Percentiles rank a stretch among this genome's conserved stretches.
phyloP scores from a whole-genome alignment of 208 protist genomes.

The Leptomonas seymouri region DNA sequence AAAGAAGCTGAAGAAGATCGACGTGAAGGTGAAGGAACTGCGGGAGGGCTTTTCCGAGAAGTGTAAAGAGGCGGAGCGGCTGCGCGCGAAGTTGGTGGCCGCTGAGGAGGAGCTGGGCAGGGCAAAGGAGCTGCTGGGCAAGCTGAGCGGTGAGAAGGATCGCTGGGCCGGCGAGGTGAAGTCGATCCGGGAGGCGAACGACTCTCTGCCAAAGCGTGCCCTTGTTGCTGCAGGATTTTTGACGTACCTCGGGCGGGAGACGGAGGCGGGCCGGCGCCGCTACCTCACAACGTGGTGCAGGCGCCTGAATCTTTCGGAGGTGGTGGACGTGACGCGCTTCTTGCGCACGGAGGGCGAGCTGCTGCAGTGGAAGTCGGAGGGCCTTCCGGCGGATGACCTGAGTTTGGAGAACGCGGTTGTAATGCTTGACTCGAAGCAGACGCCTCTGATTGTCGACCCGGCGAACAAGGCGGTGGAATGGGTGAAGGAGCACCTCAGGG shows the following conservation, averaged over 20 bases:
- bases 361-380: slow-evolving; percentile 95
- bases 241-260: slow-evolving; percentile 89
- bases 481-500: slow-evolving; percentile 87
- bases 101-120: slow-evolving; percentile 88
- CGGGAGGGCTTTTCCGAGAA: slow-evolving; percentile 87
- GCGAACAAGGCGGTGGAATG: slow-evolving; percentile 94
- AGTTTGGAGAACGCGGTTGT: slow-evolving; percentile 97
- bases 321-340: slow-evolving; percentile 77
- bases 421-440: slow-evolving; percentile 86
- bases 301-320: slow-evolving; percentile 46
- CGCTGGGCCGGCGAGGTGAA: slow-evolving; percentile 92
- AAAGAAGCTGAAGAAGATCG: slow-evolving; percentile 89
- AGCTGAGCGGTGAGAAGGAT: slow-evolving; percentile 95
- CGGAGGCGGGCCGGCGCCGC: slow-evolving; percentile 82
- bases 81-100: slow-evolving; percentile 87
- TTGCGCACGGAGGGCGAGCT: slow-evolving; percentile 95
- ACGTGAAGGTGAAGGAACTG: slow-evolving; percentile 81
- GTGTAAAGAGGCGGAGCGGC: slow-evolving; percentile 93
- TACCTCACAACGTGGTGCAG: slow-evolving; percentile 84
- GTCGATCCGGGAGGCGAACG: slow-evolving; percentile 68
- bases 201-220: slow-evolving; percentile 80
- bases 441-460: slow-evolving; percentile 97
- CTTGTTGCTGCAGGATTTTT: slow-evolving; percentile 92
- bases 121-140: slow-evolving; percentile 93
- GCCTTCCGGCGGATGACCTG: slow-evolving; percentile 94